These are phyloP conservation scores for Apiospora arundinis DNA, from an alignment of 2,329 filamentous ascomycete genomes.

Conservation along the genomic window DNA sequence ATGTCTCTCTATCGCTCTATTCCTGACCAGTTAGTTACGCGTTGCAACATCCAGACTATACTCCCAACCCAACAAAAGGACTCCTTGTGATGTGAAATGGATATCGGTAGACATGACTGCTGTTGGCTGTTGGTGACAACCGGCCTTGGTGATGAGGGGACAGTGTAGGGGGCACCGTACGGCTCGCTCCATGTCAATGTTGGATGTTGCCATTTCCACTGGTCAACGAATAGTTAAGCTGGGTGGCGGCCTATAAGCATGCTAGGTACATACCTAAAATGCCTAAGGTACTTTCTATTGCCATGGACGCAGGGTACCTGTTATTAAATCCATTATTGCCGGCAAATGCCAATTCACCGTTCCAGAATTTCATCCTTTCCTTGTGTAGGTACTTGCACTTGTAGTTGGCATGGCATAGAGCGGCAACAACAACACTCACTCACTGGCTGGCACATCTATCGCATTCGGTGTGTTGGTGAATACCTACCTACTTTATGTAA, in stretches of 20 bases:
- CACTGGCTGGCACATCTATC: neutral
- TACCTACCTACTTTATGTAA: too few species aligned
- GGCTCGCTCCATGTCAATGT: neutral
- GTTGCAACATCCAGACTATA: neutral
- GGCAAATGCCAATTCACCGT: conserved; percentile 4
- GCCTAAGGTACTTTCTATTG: neutral
- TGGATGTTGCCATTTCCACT: conserved; percentile 14
- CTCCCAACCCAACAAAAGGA: neutral
- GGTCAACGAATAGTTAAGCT: conserved; percentile 5
- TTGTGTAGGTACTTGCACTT: too few species aligned
- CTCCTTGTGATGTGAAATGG: neutral
- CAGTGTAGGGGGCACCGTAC: neutral
- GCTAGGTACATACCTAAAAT: neutral
- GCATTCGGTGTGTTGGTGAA: neutral
- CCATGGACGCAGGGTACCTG: neutral
- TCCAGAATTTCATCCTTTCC: conserved; percentile 1
- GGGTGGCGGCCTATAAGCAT: conserved; percentile 14
- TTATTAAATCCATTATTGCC: neutral
- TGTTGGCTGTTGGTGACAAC: neutral
- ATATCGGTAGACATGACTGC: neutral
- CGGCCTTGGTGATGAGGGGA: neutral
- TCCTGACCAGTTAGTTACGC: neutral
- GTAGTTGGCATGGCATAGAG: neutral
- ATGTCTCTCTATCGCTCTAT: neutral
- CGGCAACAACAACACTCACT: neutral